Percentiles rank a stretch among this genome's conserved stretches.
These are phyloP conservation scores for Phaeotremella fagi DNA, from an alignment of 768 basidiomycete genomes.

Conservation along the genomic window DNA sequence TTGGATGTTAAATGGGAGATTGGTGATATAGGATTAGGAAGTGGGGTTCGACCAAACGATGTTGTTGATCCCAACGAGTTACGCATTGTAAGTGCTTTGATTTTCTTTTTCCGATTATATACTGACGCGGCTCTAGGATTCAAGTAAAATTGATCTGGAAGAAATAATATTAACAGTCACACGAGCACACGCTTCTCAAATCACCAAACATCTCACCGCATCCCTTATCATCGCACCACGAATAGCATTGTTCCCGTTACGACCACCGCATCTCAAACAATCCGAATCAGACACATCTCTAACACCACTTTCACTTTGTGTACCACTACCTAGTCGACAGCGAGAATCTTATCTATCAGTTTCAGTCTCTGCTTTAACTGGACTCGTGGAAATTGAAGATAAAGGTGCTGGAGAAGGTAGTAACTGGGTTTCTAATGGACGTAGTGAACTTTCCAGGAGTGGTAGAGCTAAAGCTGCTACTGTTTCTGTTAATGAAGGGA, in stretches of 20 bases:
- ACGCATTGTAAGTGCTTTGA: slow-evolving; percentile 62
- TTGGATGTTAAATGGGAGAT: slow-evolving; percentile 78
- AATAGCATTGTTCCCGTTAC: slow-evolving; percentile 18
- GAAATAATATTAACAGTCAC: slow-evolving; percentile 62
- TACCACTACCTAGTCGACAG: slow-evolving; percentile 34
- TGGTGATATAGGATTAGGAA: slow-evolving; percentile 62
- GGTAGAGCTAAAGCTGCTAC: slow-evolving; percentile 61
- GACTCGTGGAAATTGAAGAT: slow-evolving; percentile 70
- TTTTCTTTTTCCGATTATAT: too few species aligned
- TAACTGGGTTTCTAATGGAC: neutral
- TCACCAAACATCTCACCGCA: slow-evolving; percentile 15
- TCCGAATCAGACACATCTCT: slow-evolving; percentile 38
- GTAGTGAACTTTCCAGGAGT: slow-evolving; percentile 50
- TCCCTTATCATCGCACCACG: slow-evolving; percentile 19
- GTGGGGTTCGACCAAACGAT: slow-evolving; percentile 56
- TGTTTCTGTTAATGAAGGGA: slow-evolving; percentile 66
- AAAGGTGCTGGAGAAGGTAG: slow-evolving; percentile 69
- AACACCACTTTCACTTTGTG: slow-evolving; percentile 17
- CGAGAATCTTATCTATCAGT: slow-evolving; percentile 53
- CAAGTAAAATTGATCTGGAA: slow-evolving; percentile 70
- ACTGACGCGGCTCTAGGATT: too few species aligned
- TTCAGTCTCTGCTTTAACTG: slow-evolving; percentile 73
- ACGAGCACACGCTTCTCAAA: slow-evolving; percentile 56
- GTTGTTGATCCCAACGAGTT: slow-evolving; percentile 50
- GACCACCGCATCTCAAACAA: slow-evolving; percentile 20